Base-by-base conservation (phyloP, 139 green algal species). In the Chloropicon primus region DNA sequence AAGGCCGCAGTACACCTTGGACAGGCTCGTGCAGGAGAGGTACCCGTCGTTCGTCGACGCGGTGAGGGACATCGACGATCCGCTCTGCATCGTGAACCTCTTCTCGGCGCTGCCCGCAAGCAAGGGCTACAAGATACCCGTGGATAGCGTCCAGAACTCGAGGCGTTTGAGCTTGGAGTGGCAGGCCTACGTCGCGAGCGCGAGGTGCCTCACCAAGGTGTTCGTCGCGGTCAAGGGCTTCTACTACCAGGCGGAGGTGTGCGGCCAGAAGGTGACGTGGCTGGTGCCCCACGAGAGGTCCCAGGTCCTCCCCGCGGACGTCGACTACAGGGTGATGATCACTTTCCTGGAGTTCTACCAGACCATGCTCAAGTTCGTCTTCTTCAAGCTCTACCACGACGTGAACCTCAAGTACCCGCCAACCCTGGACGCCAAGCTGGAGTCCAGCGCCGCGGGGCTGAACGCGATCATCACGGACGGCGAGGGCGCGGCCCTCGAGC, bases 331-430 rank as follows among this genome's bases (percentile, higher is more conserved):
- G 1, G 94, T 99, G 25, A 98, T 99, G 94, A 78, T 96, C 2
- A 99, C 95, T 25, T 99, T 99, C 88, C 87, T 99, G 79, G 96
- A 99, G 83, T 97, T 99, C 77, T 97, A 99, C 87, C 77, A 88
- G 29, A 94, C 90, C 1, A 84, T 97, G 75, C 78, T 95, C 79
- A 84, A 90, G 80, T 99, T 99, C 85, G 91, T 98, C 25, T 92
- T 96, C 85, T 97, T 93, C 89, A 96, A 96, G 81, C 90, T 99
- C 26, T 99, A 98, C 89, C 88, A 97, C 82, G 83, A 78, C 1
- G 83, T 94, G 27, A 89, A 90, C 53, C 85, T 89, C 27, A 79
- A 77, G 28, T 98, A 98, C 87, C 94, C 94, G 0, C 94, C 94
- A 5, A 29, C 88, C 23, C 75, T 97, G 62, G 88, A 98, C 85